Conservation (phyloP, 2,329 filamentous ascomycete genomes). For the Aspergillus sp. region DNA sequence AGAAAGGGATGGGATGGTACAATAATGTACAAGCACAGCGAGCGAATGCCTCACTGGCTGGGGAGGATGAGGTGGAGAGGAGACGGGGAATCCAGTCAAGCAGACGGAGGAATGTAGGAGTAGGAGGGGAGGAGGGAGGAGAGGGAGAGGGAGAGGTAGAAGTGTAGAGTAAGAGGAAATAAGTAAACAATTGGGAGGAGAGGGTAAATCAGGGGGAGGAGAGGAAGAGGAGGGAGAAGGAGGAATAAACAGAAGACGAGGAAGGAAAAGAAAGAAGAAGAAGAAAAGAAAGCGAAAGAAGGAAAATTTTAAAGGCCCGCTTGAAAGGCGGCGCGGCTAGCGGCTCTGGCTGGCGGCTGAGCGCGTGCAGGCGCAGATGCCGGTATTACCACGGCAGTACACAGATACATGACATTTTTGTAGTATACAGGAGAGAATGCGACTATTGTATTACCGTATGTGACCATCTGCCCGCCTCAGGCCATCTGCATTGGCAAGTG, state of each 20-base stretch:
- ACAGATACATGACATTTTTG: too few species aligned
- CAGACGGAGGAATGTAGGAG: slow-evolving; percentile 1
- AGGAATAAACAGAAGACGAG: slow-evolving; percentile 3
- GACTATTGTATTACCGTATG: slow-evolving; percentile 9
- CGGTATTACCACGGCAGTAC: neutral
- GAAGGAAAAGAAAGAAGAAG: slow-evolving; percentile 13
- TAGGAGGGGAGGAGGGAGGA: slow-evolving; percentile 3
- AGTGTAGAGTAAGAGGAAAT: neutral
- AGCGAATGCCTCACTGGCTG: slow-evolving; percentile 7
- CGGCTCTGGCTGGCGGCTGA: slow-evolving; percentile 9
- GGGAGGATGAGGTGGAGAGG: neutral
- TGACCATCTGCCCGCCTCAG: too few species aligned
- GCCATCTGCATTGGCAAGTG: neutral
- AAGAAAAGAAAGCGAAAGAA: slow-evolving; percentile 10
- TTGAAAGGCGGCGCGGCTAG: neutral
- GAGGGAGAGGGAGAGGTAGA: slow-evolving; percentile 1
- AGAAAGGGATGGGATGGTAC: slow-evolving; percentile 1
- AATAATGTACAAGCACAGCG: slow-evolving; percentile 16
- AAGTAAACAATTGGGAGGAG: slow-evolving; percentile 10
- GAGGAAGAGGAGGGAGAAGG: neutral
- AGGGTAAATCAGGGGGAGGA: slow-evolving; percentile 5
- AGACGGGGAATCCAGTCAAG: slow-evolving; percentile 10
- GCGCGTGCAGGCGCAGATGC: slow-evolving; percentile 1
- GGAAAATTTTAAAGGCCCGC: slow-evolving; percentile 3
- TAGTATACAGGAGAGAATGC: neutral